phyloP scores from a whole-genome alignment of 305 asterid genomes.

The Striga hermonthica region DNA sequence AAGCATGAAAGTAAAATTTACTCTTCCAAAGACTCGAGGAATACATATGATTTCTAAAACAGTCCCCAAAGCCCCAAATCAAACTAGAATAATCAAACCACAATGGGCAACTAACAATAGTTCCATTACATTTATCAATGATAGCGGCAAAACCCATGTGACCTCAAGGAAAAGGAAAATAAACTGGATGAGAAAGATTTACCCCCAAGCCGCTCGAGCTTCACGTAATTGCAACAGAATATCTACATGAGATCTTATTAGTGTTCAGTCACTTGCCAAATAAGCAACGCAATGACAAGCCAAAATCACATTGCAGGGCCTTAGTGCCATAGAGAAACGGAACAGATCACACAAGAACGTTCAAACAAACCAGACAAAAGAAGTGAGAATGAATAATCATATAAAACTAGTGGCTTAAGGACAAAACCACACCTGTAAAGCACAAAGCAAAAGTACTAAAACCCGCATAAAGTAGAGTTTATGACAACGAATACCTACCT shows the following conservation, averaged over 20 bases:
- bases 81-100: conserved; percentile 16
- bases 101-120: conserved; percentile 3
- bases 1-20: conserved; percentile 6
- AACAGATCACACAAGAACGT: conserved; percentile 36
- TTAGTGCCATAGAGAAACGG: conserved; percentile 40
- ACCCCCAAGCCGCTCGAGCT: conserved; percentile 50
- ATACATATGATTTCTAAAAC: conserved; percentile 7
- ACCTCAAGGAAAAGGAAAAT: conserved; percentile 24
- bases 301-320: conserved; percentile 39
- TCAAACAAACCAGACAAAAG: conserved; percentile 38
- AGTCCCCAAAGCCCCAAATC: neutral
- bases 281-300: conserved; percentile 42
- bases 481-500: conserved; percentile 82
- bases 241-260: conserved; percentile 46
- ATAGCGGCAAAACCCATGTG: conserved; percentile 27
- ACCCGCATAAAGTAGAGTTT: conserved; percentile 41
- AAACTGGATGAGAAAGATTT: conserved; percentile 47
- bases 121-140: conserved; percentile 15
- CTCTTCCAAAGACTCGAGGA: neutral
- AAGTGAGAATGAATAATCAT: conserved; percentile 29
- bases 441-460: conserved; percentile 32
- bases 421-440: conserved; percentile 32
- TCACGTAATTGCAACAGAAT: conserved; percentile 43
- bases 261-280: conserved; percentile 42
- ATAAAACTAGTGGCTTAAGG: conserved; percentile 33